A percentile compares a stretch with the other conserved stretches of the same genome.
These are phyloP conservation scores for Delonix regia DNA, from an alignment of 306 rosid genomes.

Conservation along the genomic window DNA sequence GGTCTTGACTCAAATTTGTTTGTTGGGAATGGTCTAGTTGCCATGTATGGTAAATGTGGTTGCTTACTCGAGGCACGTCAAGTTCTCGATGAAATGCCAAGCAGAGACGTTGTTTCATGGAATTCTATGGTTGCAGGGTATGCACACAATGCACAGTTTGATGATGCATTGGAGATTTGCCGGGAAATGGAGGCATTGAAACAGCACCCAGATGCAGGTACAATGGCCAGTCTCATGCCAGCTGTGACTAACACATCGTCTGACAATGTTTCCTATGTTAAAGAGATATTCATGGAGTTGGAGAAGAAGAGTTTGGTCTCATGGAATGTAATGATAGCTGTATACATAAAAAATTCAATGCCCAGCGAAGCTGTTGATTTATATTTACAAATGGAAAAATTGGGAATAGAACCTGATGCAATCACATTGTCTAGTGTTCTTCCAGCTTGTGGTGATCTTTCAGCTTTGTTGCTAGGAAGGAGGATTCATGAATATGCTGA, in stretches of 20 bases:
- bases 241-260: constrained; percentile 62
- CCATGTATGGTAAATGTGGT: constrained; percentile 75
- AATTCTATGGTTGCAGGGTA: constrained; percentile 74
- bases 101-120: neutral
- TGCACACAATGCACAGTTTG: constrained; percentile 58
- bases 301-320: constrained; percentile 56
- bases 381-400: constrained; percentile 56
- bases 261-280: constrained; percentile 51
- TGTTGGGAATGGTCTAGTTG: constrained; percentile 66
- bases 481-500: constrained; percentile 69
- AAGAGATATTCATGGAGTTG: constrained; percentile 51
- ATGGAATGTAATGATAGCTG: too few relatives aligned
- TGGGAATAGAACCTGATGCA: constrained; percentile 49
- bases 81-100: constrained; percentile 60
- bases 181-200: constrained; percentile 61
- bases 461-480: constrained; percentile 66
- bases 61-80: constrained; percentile 55
- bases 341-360: constrained; percentile 52
- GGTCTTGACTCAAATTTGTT: constrained; percentile 56
- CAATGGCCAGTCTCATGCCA: constrained; percentile 78
- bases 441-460: constrained; percentile 74
- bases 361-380: constrained; percentile 62
- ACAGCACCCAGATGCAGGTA: constrained; percentile 62
- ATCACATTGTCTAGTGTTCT: constrained; percentile 61
- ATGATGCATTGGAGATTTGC: constrained; percentile 63